phyloP scores from a whole-genome alignment of 129 eudicot genomes.

The Lactuca sativa region DNA sequence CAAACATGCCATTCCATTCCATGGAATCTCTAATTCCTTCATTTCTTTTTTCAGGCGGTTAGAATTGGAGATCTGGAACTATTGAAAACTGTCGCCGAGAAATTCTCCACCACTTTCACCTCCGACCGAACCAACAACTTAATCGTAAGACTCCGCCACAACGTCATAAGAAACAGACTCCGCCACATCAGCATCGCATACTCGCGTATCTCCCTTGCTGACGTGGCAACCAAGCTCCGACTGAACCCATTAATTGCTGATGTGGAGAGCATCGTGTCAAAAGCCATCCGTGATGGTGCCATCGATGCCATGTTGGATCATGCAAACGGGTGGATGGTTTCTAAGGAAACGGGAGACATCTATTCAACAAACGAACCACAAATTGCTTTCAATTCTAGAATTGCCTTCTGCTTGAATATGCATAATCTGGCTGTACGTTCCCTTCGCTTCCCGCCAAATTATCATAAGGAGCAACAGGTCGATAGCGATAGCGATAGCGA shows the following conservation, averaged over 20 bases:
- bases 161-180: conserved; percentile 94
- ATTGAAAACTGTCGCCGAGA: conserved; percentile 72
- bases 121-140: conserved; percentile 80
- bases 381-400: conserved; percentile 80
- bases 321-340: conserved; percentile 91
- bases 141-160: conserved; percentile 91
- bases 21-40: background rate
- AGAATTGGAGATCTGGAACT: conserved; percentile 90
- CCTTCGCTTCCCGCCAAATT: conserved; percentile 72
- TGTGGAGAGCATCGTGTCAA: conserved; percentile 90
- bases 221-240: conserved; percentile 79
- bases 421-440: conserved; percentile 93
- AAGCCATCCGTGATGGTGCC: conserved; percentile 97
- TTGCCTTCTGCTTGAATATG: conserved; percentile 92
- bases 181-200: conserved; percentile 95
- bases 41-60: conserved; percentile 62
- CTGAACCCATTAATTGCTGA: conserved; percentile 92
- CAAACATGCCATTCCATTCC: too few species aligned
- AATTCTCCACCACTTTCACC: conserved; percentile 72
- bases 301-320: conserved; percentile 93
- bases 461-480: conserved; percentile 64
- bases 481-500: conserved; percentile 15
- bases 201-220: conserved; percentile 85
- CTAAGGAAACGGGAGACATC: conserved; percentile 88
- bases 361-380: conserved; percentile 95